Base-by-base conservation (phyloP, 805 yeast genomes). In the Hanseniaspora nectarophila region DNA sequence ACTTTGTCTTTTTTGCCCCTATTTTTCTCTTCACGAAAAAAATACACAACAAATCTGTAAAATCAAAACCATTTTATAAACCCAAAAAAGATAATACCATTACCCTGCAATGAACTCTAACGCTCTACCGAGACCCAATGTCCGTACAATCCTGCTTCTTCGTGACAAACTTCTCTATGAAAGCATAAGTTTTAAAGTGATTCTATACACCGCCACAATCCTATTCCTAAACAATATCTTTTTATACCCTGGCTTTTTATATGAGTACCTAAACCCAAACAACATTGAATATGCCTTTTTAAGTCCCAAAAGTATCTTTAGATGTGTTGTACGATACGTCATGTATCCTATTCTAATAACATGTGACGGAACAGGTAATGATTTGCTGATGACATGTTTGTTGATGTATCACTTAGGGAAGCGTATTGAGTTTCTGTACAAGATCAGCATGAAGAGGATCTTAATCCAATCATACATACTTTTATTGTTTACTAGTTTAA, bases 141-240 rank as follows among this genome's bases (percentile, higher is more conserved):
- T 49, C 3, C 37, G 53, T 23, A 49, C 46, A 12, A 33, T 49
- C 1, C 39, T 44, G n/a, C 37, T 45, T 4, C 35, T 49, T 5
- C 35, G 53, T 24, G 53, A 49, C 13, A 49, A 49, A 34, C 29
- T 49, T 5, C 44, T 49, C 10, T 43, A 49, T 24, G 29, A 49
- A 5, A 49, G 44, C 42, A 10, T 34, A 39, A 21, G 38, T 10
- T 42, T 49, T 35, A 49, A 42, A 16, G 16, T 49, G 18, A 49
- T 49, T 16, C 7, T 49, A 21, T 49, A 33, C 39, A 49, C 53
- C 13, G 33, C 32, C 8, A 5, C 9, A 10, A 21, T 49, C 10
- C 24, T 49, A 2, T 24, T 49, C 12, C 5, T 49, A 4, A 49
- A 49, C 43, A 49, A 49, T 28, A 39, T 42, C 6, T 40, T 49